Conservation (phyloP, 176 grass and related monocot genomes). For the Eleusine coracana region DNA sequence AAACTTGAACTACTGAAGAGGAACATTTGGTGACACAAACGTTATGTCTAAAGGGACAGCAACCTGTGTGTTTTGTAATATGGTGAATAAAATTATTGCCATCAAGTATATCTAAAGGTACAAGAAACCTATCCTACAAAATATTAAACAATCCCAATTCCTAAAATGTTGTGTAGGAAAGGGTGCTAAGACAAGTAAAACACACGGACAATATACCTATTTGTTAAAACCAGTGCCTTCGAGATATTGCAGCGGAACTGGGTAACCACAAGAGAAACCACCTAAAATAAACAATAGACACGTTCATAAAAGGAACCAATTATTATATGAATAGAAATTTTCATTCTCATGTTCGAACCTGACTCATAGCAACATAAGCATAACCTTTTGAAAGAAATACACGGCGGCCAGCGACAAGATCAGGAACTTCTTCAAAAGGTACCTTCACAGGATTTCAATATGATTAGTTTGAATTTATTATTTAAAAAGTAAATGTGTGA, state of each 20-base stretch:
- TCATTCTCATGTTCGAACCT: conserved; percentile 53
- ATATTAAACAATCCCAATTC: conserved; percentile 14
- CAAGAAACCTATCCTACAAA: not conserved
- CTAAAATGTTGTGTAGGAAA: not conserved
- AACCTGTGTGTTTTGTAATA: not conserved
- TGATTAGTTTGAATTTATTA: conserved; percentile 17
- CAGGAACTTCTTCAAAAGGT: conserved; percentile 96
- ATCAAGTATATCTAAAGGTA: conserved; percentile 2
- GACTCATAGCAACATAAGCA: conserved; percentile 96
- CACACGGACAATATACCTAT: conserved; percentile 57
- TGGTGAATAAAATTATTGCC: conserved; percentile 20
- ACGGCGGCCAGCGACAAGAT: conserved; percentile 71
- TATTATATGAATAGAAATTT: conserved; percentile 27
- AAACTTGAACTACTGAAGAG: not conserved
- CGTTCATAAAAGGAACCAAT: conserved; percentile 14
- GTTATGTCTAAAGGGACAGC: not conserved
- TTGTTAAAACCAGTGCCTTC: conserved; percentile 88
- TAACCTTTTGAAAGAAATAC: conserved; percentile 90
- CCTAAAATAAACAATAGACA: conserved; percentile 58
- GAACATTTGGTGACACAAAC: not conserved
- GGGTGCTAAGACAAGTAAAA: conserved; percentile 18
- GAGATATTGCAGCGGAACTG: conserved; percentile 94
- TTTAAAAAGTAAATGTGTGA: not conserved
- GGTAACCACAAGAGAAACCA: conserved; percentile 89
- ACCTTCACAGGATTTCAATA: conserved; percentile 52